Percentiles rank a stretch among this genome's conserved stretches.
Evolutionary conservation across 495 filamentous ascomycete species (phyloP).

Genomic region (Parachaetomium inaequale): DNA sequence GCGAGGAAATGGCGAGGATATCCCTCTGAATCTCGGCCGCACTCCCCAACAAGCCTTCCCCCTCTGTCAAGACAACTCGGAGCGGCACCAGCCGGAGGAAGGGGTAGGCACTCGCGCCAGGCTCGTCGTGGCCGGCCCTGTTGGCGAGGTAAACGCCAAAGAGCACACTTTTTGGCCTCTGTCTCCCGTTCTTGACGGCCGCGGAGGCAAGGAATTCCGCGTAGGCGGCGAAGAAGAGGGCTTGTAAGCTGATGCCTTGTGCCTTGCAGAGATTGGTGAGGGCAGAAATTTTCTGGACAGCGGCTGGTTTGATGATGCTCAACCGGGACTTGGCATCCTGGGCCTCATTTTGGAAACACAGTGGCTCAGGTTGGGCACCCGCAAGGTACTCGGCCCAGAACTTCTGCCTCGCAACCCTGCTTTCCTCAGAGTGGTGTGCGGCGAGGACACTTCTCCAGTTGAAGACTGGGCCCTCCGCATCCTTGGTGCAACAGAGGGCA

Average conservation of each 20-base stretch:
- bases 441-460: neutral
- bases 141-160: slow-evolving; percentile 50
- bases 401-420: slow-evolving; percentile 19
- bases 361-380: slow-evolving; percentile 7
- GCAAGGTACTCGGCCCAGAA: slow-evolving; percentile 59
- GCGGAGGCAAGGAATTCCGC: slow-evolving; percentile 23
- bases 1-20: slow-evolving; percentile 36
- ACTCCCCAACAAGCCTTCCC: slow-evolving; percentile 15
- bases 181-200: neutral
- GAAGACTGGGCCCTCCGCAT: neutral
- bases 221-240: slow-evolving; percentile 44
- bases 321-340: slow-evolving; percentile 6
- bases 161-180: slow-evolving; percentile 24
- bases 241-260: slow-evolving; percentile 39
- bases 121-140: slow-evolving; percentile 23
- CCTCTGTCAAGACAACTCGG: slow-evolving; percentile 21
- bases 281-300: slow-evolving; percentile 18
- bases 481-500: slow-evolving; percentile 17
- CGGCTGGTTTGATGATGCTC: slow-evolving; percentile 11
- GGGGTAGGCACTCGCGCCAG: slow-evolving; percentile 31
- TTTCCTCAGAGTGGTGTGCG: slow-evolving; percentile 7
- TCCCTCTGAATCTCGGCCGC: slow-evolving; percentile 40
- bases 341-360: neutral
- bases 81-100: slow-evolving; percentile 44
- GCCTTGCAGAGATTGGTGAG: slow-evolving; percentile 21